Conservation (phyloP, 331 rosid species). For the Malus hybrid region DNA sequence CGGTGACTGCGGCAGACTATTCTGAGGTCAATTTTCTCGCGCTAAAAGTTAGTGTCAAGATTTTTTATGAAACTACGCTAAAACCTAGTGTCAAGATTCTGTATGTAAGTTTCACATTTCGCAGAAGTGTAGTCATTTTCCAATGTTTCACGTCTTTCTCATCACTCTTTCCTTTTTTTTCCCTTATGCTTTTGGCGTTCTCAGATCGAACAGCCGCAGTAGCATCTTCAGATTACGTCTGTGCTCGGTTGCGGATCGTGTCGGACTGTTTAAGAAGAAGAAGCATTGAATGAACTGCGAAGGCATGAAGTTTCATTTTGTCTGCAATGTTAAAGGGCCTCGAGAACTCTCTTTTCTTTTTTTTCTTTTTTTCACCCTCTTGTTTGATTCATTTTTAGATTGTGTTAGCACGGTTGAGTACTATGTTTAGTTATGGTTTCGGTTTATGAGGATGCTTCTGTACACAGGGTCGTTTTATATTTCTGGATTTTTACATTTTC, state of each 20-base stretch:
- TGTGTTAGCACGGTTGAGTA: background rate
- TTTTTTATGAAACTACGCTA: background rate
- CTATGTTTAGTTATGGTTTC: background rate
- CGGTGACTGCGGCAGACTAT: slow-evolving; percentile 9
- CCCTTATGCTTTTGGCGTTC: too few species aligned
- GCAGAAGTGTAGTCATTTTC: background rate
- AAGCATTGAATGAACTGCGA: background rate
- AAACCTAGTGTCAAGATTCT: too few species aligned
- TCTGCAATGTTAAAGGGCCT: background rate
- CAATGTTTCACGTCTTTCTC: background rate
- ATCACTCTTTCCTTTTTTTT: background rate
- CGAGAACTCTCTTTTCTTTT: background rate
- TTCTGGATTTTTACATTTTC: too few species aligned
- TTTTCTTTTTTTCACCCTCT: background rate
- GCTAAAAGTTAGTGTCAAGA: background rate
- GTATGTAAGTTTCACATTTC: background rate
- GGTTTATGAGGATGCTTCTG: background rate
- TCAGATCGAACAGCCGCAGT: too few species aligned
- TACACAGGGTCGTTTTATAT: background rate
- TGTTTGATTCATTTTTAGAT: background rate
- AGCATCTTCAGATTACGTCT: background rate
- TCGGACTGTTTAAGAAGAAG: background rate
- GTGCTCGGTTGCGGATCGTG: background rate
- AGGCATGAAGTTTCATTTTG: background rate
- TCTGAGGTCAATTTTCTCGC: background rate